Evolutionary conservation across 805 yeast species (phyloP).

Genomic region (Starmerella bombicola): DNA sequence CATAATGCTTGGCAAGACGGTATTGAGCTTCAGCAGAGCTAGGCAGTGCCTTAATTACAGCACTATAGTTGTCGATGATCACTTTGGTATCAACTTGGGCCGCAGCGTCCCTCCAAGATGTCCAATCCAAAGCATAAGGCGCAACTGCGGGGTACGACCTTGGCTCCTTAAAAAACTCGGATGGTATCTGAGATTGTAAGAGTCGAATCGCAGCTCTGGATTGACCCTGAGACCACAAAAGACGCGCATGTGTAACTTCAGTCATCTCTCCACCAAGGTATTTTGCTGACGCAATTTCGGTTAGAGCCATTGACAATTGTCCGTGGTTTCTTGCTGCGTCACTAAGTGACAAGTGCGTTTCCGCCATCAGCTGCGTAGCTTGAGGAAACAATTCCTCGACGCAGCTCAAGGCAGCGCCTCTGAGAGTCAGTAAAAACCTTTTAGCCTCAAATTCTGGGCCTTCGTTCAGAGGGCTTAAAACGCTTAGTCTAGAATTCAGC

Average conservation of each 20-base stretch:
- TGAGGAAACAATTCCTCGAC: conserved; percentile 7
- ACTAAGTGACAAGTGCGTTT: conserved; percentile 39
- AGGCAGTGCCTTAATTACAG: conserved; percentile 42
- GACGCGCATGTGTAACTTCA: conserved; percentile 30
- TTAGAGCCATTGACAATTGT: conserved; percentile 43
- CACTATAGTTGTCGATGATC: conserved; percentile 55
- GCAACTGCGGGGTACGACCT: conserved; percentile 25
- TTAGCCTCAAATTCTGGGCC: conserved; percentile 49
- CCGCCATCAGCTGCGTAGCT: conserved; percentile 28
- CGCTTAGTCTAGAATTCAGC: conserved; percentile 10
- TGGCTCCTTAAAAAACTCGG: conserved; percentile 15
- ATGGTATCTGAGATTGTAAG: conserved; percentile 34
- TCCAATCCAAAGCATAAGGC: conserved; percentile 56
- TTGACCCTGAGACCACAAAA: conserved; percentile 84
- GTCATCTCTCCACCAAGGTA: conserved; percentile 10
- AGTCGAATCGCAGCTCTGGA: conserved; percentile 69
- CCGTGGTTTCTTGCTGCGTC: conserved; percentile 34
- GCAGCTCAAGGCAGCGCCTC: conserved; percentile 35
- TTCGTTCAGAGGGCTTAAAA: conserved; percentile 24
- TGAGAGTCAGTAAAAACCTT: conserved; percentile 46
- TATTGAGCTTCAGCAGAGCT: conserved; percentile 72
- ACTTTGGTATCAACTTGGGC: conserved; percentile 68
- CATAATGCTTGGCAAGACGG: conserved; percentile 65
- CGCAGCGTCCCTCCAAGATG: conserved; percentile 79
- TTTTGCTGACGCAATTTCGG: conserved; percentile 19